Percentiles rank a stretch among this genome's conserved stretches.
These are phyloP conservation scores for Colletotrichum sp. DNA, from an alignment of 2,329 filamentous ascomycete species.

Conservation along the genomic window DNA sequence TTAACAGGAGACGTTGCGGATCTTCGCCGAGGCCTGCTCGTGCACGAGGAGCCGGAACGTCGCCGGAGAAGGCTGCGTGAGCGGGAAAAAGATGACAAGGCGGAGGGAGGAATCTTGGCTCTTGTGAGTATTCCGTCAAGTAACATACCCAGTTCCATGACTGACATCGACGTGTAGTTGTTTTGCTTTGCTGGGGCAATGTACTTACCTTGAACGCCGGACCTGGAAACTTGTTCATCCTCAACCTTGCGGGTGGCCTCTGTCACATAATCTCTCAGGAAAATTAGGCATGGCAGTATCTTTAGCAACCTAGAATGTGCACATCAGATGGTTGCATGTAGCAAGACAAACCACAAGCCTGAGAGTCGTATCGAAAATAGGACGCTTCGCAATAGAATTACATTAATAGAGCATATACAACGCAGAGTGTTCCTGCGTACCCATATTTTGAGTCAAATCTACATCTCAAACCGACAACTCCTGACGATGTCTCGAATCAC, in stretches of 20 bases:
- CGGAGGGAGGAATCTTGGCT: background rate
- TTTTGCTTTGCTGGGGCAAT: background rate
- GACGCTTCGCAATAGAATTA: background rate
- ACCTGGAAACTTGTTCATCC: background rate
- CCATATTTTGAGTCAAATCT: background rate
- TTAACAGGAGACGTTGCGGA: background rate
- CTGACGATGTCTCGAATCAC: background rate
- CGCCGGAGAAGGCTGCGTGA: background rate
- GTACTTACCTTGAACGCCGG: background rate
- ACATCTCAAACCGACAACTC: background rate
- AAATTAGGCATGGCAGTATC: background rate
- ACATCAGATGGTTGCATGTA: background rate
- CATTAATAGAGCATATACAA: background rate
- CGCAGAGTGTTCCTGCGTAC: background rate
- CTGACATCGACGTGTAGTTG: background rate
- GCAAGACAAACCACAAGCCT: background rate
- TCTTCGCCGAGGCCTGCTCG: background rate
- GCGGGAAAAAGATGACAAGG: background rate
- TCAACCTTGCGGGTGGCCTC: background rate
- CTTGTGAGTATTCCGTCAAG: background rate
- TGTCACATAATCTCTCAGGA: background rate
- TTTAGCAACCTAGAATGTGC: background rate
- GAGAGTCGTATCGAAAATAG: background rate
- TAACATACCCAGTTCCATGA: background rate
- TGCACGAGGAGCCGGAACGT: background rate